Evolutionary conservation across 2,329 filamentous ascomycete species (phyloP).

Genomic region (Neonectria punicea): DNA sequence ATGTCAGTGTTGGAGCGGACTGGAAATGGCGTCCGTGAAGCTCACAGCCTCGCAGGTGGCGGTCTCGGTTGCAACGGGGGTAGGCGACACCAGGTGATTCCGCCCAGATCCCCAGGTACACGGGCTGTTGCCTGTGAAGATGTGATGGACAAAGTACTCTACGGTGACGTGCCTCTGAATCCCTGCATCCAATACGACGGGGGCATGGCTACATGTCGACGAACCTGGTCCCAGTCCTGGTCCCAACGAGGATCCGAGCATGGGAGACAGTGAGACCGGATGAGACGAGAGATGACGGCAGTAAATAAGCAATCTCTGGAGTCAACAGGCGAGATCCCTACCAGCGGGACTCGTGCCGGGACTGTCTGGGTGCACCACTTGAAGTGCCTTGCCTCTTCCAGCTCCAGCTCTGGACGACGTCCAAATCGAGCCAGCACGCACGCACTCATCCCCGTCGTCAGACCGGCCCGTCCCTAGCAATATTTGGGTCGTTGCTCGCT

Average conservation of each 20-base stretch:
- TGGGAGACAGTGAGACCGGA: slow-evolving; percentile 21
- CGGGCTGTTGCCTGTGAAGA: slow-evolving; percentile 1
- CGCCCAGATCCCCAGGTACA: slow-evolving; percentile 5
- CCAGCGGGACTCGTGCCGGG: slow-evolving; percentile 25
- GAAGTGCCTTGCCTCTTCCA: slow-evolving; percentile 27
- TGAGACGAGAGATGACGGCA: slow-evolving; percentile 33
- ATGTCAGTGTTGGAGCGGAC: background rate
- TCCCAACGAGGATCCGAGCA: slow-evolving; percentile 15
- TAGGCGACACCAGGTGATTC: background rate
- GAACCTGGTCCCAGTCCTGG: slow-evolving; percentile 7
- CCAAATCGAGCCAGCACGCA: slow-evolving; percentile 30
- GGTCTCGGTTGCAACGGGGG: slow-evolving; percentile 31
- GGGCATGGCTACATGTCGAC: slow-evolving; percentile 5
- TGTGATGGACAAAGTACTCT: slow-evolving; percentile 7
- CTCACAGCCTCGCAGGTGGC: slow-evolving; percentile 8
- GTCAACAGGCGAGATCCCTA: slow-evolving; percentile 33
- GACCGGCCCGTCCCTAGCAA: slow-evolving; percentile 45
- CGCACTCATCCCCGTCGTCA: slow-evolving; percentile 35
- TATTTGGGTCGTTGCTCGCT: slow-evolving; percentile 28
- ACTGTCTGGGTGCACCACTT: slow-evolving; percentile 25
- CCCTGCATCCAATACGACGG: slow-evolving; percentile 17
- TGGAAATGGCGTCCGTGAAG: slow-evolving; percentile 12
- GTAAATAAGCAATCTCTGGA: slow-evolving; percentile 36
- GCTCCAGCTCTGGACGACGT: slow-evolving; percentile 20
- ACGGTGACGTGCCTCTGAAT: slow-evolving; percentile 17